Conservation (phyloP, 345 rosid species). For the Eucalyptus cloeziana region DNA sequence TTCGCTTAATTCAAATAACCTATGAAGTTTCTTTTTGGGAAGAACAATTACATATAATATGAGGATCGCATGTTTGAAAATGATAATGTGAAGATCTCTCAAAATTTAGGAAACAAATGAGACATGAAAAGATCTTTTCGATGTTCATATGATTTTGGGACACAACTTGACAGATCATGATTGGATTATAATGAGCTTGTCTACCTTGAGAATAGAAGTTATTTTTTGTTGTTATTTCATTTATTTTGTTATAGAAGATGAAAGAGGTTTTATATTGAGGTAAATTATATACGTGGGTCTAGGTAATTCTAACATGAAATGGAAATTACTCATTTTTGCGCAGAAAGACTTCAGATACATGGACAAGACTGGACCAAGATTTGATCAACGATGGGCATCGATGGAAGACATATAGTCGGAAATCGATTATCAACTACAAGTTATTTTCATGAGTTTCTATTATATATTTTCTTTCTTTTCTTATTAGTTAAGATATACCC, state of each 20-base stretch:
- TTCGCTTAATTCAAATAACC: too few relatives aligned
- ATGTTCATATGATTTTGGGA: not conserved
- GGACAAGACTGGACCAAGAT: not conserved
- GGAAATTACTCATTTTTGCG: not conserved
- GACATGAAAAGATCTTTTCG: not conserved
- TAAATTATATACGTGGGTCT: not conserved
- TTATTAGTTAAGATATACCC: not conserved
- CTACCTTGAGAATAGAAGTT: not conserved
- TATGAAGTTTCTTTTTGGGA: not conserved
- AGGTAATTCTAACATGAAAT: not conserved
- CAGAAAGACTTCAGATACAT: not conserved
- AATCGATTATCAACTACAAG: slow-evolving; percentile 2
- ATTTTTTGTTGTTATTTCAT: not conserved
- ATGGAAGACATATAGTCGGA: slow-evolving; percentile 22
- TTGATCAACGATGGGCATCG: slow-evolving; percentile 18
- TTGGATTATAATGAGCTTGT: not conserved
- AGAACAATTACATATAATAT: not conserved
- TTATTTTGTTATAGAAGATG: not conserved
- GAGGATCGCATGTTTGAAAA: too few relatives aligned
- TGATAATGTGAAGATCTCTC: not conserved
- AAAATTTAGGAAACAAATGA: not conserved
- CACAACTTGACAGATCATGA: not conserved
- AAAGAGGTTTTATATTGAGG: not conserved
- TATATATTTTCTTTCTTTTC: not conserved
- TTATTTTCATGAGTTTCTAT: not conserved